Conservation (phyloP, 225 moss, liverwort and hornwort species). For the Polytrichum commune region DNA sequence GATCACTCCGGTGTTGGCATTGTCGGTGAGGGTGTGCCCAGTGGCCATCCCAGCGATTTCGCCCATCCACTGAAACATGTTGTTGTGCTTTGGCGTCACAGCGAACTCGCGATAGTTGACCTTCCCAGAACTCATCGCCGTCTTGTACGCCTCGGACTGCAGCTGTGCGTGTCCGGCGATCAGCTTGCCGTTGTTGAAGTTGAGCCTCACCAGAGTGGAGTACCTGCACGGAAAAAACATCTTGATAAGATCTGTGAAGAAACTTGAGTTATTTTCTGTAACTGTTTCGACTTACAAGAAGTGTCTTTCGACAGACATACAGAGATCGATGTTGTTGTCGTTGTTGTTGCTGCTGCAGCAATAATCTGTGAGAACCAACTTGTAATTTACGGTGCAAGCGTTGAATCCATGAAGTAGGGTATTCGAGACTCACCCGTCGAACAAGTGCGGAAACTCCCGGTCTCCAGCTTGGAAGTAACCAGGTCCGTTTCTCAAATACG, state of each 20-base stretch:
- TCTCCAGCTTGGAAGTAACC: conserved; percentile 28
- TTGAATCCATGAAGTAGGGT: no score
- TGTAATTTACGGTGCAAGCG: no score
- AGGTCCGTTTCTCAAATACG: conserved; percentile 39
- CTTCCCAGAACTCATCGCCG: conserved; percentile 14
- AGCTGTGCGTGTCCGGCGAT: conserved; percentile 27
- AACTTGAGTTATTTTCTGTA: no score
- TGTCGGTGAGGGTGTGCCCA: conserved; percentile 30
- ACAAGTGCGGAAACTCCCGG: conserved; percentile 28
- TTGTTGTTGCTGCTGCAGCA: no score
- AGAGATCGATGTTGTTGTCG: no score
- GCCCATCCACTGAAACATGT: conserved; percentile 23
- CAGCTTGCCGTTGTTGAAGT: conserved; percentile 34
- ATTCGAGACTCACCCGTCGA: conserved; percentile 25
- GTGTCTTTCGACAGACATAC: no score
- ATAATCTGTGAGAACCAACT: no score
- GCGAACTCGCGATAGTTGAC: conserved; percentile 19
- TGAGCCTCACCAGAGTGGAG: conserved; percentile 24
- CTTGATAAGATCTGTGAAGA: no score
- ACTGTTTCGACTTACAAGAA: no score
- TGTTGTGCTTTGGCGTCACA: conserved; percentile 18
- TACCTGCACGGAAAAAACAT: conserved; percentile 11
- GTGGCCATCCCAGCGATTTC: conserved; percentile 36
- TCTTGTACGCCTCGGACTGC: conserved; percentile 36
- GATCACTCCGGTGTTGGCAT: conserved; percentile 36